phyloP scores from a whole-genome alignment of 169 alveolate species.

The Theileria orientalis region DNA sequence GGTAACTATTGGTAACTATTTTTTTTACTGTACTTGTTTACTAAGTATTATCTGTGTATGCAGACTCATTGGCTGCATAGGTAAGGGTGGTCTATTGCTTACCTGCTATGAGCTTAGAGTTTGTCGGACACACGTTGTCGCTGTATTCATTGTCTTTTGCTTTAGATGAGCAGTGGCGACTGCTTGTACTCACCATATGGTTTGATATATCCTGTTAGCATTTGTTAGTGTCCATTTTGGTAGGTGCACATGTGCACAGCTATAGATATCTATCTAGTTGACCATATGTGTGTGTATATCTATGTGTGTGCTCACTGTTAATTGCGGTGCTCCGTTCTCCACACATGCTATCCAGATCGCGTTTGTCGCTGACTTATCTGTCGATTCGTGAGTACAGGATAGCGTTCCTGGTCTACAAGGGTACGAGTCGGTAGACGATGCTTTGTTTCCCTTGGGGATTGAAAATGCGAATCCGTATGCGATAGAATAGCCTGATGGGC shows the following conservation, averaged over 20 bases:
- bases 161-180: constrained; percentile 11
- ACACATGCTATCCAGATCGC: constrained; percentile 68
- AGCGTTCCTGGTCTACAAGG: constrained; percentile 56
- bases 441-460: constrained; percentile 38
- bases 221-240: neutral
- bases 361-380: constrained; percentile 6
- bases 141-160: constrained; percentile 1
- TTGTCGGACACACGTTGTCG: constrained; percentile 50
- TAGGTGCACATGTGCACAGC: neutral
- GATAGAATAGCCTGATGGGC: constrained; percentile 54
- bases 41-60: neutral
- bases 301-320: neutral
- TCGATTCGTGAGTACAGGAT: constrained; percentile 46
- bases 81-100: constrained; percentile 6
- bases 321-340: constrained; percentile 58
- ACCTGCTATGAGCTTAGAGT: constrained; percentile 19
- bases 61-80: no score
- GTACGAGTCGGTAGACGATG: constrained; percentile 22
- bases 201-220: constrained; percentile 24
- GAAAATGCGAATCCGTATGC: constrained; percentile 60
- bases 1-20: no score
- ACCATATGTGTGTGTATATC: no score
- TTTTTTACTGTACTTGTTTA: neutral
- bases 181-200: constrained; percentile 21
- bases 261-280: neutral